phyloP scores from a whole-genome alignment of 73 alveolate genomes.

The Tetrahymena thermophila region DNA sequence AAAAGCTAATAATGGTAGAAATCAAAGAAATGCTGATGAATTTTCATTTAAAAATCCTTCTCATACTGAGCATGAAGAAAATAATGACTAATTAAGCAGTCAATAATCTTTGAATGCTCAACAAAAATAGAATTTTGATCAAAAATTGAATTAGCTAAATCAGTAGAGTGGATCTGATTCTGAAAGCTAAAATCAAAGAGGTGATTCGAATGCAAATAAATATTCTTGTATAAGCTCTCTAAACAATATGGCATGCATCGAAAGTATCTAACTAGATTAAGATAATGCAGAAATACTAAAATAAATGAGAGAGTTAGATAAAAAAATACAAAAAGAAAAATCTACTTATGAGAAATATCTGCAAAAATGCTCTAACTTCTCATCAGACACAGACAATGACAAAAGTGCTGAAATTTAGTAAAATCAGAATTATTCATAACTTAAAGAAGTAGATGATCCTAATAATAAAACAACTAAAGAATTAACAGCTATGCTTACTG shows the following conservation, averaged over 20 bases:
- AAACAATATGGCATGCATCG: background rate
- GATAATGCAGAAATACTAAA: background rate
- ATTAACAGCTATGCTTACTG: background rate
- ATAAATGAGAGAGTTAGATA: background rate
- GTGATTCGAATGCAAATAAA: background rate
- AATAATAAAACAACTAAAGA: background rate
- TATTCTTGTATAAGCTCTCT: background rate
- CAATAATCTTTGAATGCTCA: background rate
- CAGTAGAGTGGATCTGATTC: background rate
- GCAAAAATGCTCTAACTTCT: background rate
- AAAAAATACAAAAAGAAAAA: background rate
- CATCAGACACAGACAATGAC: background rate
- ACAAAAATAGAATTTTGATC: background rate
- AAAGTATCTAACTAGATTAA: background rate
- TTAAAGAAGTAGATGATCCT: background rate
- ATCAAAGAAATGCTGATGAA: background rate
- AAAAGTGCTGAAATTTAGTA: background rate
- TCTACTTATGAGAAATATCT: background rate
- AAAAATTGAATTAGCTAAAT: background rate
- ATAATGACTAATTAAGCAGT: background rate
- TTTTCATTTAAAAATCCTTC: background rate
- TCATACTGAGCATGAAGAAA: background rate
- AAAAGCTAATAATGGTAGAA: background rate
- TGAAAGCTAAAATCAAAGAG: background rate
- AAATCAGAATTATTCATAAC: background rate